These are phyloP conservation scores for Luffa acutangula DNA, from an alignment of 306 rosid species.

Conservation along the genomic window DNA sequence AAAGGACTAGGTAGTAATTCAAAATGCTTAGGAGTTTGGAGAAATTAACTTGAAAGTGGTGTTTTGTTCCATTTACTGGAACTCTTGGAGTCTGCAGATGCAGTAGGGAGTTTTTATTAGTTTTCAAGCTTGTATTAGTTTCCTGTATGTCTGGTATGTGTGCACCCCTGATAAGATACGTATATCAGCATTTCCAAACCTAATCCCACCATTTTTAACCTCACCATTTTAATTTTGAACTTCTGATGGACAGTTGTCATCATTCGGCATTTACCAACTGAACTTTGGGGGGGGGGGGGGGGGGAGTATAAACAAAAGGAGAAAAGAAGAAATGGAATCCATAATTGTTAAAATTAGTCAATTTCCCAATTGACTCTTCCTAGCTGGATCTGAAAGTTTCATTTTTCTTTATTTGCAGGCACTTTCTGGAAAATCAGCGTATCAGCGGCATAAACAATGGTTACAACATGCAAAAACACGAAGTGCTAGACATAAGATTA, in stretches of 20 bases:
- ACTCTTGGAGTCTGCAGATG: background rate
- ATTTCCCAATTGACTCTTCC: background rate
- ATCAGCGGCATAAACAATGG: conserved; percentile 97
- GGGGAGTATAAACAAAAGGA: no score
- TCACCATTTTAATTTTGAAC: background rate
- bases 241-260: background rate
- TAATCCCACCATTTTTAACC: background rate
- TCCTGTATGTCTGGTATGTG: background rate
- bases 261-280: background rate
- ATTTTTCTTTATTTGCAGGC: conserved; percentile 40
- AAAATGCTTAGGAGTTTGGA: background rate
- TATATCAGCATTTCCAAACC: background rate
- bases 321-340: background rate
- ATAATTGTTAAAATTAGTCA: background rate
- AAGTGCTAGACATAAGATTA: conserved; percentile 95
- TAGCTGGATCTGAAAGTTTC: conserved; percentile 14
- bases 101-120: background rate
- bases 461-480: conserved; percentile 97
- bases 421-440: conserved; percentile 93
- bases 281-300: no score
- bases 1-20: background rate
- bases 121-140: background rate
- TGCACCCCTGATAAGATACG: background rate
- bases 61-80: background rate
- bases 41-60: background rate